phyloP scores from a whole-genome alignment of 768 basidiomycete genomes.

The Mycena floridula region DNA sequence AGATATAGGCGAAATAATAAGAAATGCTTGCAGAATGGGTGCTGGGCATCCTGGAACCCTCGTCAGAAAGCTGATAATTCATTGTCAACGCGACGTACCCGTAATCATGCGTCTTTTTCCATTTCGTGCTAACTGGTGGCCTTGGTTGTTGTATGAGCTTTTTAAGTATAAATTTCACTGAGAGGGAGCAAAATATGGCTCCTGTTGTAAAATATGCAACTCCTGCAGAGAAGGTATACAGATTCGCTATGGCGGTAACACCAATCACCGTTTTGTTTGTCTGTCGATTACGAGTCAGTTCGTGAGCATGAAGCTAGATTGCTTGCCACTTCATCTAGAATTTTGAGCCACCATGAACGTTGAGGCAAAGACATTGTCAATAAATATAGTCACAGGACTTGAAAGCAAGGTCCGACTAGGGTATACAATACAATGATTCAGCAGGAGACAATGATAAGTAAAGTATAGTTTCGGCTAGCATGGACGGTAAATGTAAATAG shows the following conservation, averaged over 20 bases:
- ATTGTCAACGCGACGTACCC: slow-evolving; percentile 41
- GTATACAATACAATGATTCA: neutral
- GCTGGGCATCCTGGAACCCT: slow-evolving; percentile 64
- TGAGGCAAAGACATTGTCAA: neutral
- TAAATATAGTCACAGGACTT: neutral
- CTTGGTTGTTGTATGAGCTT: slow-evolving; percentile 57
- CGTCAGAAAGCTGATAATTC: neutral
- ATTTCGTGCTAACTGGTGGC: slow-evolving; percentile 33
- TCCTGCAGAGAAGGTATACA: slow-evolving; percentile 60
- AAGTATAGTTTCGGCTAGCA: neutral
- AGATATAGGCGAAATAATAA: slow-evolving; percentile 56
- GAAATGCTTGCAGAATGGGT: slow-evolving; percentile 71
- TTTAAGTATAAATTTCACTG: slow-evolving; percentile 57
- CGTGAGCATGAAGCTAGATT: neutral
- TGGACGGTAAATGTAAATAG: neutral
- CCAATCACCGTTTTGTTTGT: slow-evolving; percentile 51
- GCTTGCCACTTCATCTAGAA: slow-evolving; percentile 23
- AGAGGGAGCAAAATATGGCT: slow-evolving; percentile 46
- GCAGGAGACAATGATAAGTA: neutral
- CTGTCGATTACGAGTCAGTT: slow-evolving; percentile 25
- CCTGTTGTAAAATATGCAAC: slow-evolving; percentile 55
- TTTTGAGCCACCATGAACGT: slow-evolving; percentile 17
- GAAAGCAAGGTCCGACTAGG: neutral
- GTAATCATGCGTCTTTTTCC: slow-evolving; percentile 53
- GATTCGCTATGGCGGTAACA: slow-evolving; percentile 40